Evolutionary conservation across 495 filamentous ascomycete genomes (phyloP).

Genomic region (Hapsidospora chrysogenum): DNA sequence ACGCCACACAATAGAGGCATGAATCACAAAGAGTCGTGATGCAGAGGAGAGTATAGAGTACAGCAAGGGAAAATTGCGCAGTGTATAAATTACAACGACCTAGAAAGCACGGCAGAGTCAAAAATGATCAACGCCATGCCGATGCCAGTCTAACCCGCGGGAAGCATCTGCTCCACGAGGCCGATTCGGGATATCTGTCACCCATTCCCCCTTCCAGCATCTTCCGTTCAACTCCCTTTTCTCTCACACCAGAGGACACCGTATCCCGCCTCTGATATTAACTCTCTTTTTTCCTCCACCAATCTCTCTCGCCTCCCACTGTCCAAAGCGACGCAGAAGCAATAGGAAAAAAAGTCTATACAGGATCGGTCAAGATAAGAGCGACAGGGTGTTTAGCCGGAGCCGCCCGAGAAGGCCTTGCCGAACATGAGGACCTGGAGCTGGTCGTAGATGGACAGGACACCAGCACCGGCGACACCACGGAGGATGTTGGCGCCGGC

Average conservation of each 20-base stretch:
- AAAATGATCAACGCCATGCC: slow-evolving; percentile 4
- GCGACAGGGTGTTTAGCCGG: slow-evolving; percentile 50
- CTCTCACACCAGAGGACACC: too few relatives aligned
- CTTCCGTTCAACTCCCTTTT: slow-evolving; percentile 18
- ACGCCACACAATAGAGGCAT: too few relatives aligned
- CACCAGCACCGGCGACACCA: slow-evolving; percentile 99
- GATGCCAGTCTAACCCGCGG: slow-evolving; percentile 4
- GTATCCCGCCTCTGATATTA: too few relatives aligned
- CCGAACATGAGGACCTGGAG: slow-evolving; percentile 97
- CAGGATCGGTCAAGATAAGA: slow-evolving; percentile 10
- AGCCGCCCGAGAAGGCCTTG: slow-evolving; percentile 95
- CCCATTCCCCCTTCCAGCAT: slow-evolving; percentile 12
- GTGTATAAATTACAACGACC: slow-evolving; percentile 44
- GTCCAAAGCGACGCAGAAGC: too few relatives aligned
- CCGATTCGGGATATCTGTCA: slow-evolving; percentile 2
- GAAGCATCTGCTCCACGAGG: slow-evolving; percentile 1
- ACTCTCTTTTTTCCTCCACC: slow-evolving; percentile 13
- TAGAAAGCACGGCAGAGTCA: slow-evolving; percentile 10
- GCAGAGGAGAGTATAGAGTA: too few relatives aligned
- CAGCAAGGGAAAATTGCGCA: slow-evolving; percentile 31
- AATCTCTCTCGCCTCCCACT: slow-evolving; percentile 15
- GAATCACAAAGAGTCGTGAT: too few relatives aligned
- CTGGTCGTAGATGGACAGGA: slow-evolving; percentile 99
- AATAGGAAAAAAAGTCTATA: slow-evolving; percentile 10
- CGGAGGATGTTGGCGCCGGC: slow-evolving; percentile 99